phyloP scores from a whole-genome alignment of 2,329 filamentous ascomycete species.

The Xylariomycetidae sp. region DNA sequence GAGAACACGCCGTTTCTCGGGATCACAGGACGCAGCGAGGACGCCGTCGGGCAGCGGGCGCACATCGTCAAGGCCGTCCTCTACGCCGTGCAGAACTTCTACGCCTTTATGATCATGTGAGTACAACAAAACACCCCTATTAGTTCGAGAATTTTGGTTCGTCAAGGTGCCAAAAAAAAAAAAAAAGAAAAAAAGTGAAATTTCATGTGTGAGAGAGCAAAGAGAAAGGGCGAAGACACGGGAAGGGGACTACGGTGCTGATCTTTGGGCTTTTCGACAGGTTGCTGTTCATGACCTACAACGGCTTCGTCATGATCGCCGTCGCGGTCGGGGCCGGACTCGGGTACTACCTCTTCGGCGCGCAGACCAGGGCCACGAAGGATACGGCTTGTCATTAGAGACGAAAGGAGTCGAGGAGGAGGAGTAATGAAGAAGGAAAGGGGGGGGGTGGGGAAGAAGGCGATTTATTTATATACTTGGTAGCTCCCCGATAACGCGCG shows the following conservation, averaged over 20 bases:
- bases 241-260: too few species aligned
- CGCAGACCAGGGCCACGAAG: constrained; percentile 67
- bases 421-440: background rate
- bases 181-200: too few species aligned
- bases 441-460: background rate
- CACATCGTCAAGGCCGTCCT: constrained; percentile 76
- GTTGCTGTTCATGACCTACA: constrained; percentile 99
- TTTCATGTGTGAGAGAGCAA: too few species aligned
- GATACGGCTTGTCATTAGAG: constrained; percentile 83
- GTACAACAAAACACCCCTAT: too few species aligned
- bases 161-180: background rate
- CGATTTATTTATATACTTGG: too few species aligned
- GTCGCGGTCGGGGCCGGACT: constrained; percentile 85
- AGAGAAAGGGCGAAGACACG: too few species aligned
- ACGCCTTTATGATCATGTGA: constrained; percentile 99
- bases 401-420: background rate
- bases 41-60: constrained; percentile 56
- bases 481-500: too few species aligned
- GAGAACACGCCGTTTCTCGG: constrained; percentile 59
- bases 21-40: constrained; percentile 65
- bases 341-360: constrained; percentile 80
- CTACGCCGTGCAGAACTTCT: constrained; percentile 94
- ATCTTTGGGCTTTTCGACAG: too few species aligned
- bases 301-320: constrained; percentile 93
- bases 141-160: too few species aligned